phyloP scores from a whole-genome alignment of 2,329 filamentous ascomycete species.

The Aspergillus persii region DNA sequence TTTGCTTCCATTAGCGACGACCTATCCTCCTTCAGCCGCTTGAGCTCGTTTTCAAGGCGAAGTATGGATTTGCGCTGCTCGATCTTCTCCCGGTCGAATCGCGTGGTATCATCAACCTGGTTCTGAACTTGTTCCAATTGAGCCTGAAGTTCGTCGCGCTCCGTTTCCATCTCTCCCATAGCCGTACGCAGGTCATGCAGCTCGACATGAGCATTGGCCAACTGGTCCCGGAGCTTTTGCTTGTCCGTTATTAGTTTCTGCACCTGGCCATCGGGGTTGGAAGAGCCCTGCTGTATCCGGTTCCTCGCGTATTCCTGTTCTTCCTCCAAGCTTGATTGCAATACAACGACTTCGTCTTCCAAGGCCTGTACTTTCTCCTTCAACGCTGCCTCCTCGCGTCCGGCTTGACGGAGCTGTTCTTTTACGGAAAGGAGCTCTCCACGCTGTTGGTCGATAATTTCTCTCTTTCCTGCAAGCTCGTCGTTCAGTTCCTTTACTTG shows the following conservation, averaged over 20 bases:
- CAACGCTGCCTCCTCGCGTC: constrained; percentile 61
- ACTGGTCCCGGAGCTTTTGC: constrained; percentile 61
- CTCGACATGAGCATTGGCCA: constrained; percentile 59
- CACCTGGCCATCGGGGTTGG: constrained; percentile 59
- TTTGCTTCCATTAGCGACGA: constrained; percentile 56
- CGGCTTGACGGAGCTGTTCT: constrained; percentile 68
- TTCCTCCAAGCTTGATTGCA: constrained; percentile 65
- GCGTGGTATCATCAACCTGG: constrained; percentile 57
- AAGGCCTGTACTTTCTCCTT: constrained; percentile 65
- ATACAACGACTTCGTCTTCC: constrained; percentile 73
- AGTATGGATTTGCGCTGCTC: constrained; percentile 66
- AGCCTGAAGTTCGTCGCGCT: constrained; percentile 65
- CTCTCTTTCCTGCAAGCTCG: constrained; percentile 66
- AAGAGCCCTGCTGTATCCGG: constrained; percentile 56
- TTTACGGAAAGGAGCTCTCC: constrained; percentile 64
- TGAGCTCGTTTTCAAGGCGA: constrained; percentile 66
- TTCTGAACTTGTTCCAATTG: constrained; percentile 58
- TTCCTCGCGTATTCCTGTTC: constrained; percentile 61
- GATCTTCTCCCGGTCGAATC: constrained; percentile 66
- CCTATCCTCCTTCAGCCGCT: constrained; percentile 64
- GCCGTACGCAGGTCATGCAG: constrained; percentile 58
- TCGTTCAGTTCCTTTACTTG: constrained; percentile 73
- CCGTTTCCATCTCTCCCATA: constrained; percentile 59
- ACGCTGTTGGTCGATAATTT: constrained; percentile 63
- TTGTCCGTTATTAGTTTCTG: constrained; percentile 60